Percentiles rank a stretch among this genome's conserved stretches.
These are phyloP conservation scores for Aspergillus wentii DNA, from an alignment of 495 filamentous ascomycete genomes.

Conservation along the genomic window DNA sequence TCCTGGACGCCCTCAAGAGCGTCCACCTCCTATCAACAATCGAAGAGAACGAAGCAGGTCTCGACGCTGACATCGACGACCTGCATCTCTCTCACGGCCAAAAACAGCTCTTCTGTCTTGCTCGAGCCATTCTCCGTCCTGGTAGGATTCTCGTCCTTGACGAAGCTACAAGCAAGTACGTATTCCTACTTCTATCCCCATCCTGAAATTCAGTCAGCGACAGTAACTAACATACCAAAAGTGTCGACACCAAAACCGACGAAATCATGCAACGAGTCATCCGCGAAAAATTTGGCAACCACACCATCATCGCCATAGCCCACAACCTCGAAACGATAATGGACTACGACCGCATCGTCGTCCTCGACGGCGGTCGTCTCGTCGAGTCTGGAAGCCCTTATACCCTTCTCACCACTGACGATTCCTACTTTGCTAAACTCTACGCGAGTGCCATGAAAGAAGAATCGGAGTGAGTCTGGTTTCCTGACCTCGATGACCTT, in stretches of 20 bases:
- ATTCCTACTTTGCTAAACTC: no score
- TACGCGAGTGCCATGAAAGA: no score
- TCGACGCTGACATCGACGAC: conserved; percentile 46
- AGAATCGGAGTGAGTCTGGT: no score
- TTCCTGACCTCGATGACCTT: no score
- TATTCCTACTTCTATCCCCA: conserved; percentile 1
- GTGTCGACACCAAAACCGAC: conserved; percentile 54
- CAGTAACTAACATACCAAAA: conserved; percentile 11
- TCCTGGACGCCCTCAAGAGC: conserved; percentile 40
- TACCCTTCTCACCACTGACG: no score
- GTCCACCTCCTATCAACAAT: conserved; percentile 47
- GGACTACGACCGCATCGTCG: conserved; percentile 47
- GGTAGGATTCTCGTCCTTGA: conserved; percentile 47
- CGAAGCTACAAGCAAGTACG: conserved; percentile 48
- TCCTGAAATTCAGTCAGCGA: background rate
- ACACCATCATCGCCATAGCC: conserved; percentile 59
- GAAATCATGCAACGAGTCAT: conserved; percentile 55
- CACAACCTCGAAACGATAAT: conserved; percentile 58
- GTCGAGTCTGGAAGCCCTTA: conserved; percentile 42
- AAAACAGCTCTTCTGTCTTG: conserved; percentile 61
- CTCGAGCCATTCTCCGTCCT: conserved; percentile 50
- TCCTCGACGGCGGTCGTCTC: conserved; percentile 42
- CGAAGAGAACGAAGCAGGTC: conserved; percentile 43
- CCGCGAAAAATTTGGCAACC: conserved; percentile 48
- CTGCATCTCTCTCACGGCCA: conserved; percentile 56